A percentile compares a stretch with the other conserved stretches of the same genome.
These are phyloP conservation scores for Rutstroemia sp. DNA, from an alignment of 2,329 filamentous ascomycete species.

Conservation along the genomic window DNA sequence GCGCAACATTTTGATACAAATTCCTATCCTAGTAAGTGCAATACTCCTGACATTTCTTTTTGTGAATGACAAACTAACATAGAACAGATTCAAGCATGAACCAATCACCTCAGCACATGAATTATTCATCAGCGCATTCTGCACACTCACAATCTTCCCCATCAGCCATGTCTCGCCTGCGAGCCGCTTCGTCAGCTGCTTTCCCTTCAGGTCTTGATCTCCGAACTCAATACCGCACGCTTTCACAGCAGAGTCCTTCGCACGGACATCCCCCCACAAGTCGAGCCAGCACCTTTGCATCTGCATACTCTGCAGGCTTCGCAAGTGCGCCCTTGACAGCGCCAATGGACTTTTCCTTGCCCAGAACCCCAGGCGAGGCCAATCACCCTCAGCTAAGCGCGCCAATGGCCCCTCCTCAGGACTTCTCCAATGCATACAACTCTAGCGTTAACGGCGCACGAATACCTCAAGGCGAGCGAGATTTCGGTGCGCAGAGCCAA, in stretches of 20 bases:
- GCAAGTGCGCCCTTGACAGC: slow-evolving; percentile 47
- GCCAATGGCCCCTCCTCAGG: slow-evolving; percentile 44
- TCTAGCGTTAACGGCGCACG: slow-evolving; percentile 10
- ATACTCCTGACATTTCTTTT: slow-evolving; percentile 11
- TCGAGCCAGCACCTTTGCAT: slow-evolving; percentile 32
- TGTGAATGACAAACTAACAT: slow-evolving; percentile 21
- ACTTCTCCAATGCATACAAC: slow-evolving; percentile 34
- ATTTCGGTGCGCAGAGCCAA: slow-evolving; percentile 14
- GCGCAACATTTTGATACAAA: slow-evolving; percentile 43
- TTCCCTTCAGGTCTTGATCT: slow-evolving; percentile 40
- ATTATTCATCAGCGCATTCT: slow-evolving; percentile 39
- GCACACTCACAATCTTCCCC: slow-evolving; percentile 37
- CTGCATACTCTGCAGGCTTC: slow-evolving; percentile 41
- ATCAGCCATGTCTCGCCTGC: slow-evolving; percentile 37
- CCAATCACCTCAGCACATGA: slow-evolving; percentile 40
- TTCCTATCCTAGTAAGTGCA: slow-evolving; percentile 42
- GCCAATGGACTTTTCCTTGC: slow-evolving; percentile 44
- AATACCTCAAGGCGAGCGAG: slow-evolving; percentile 18
- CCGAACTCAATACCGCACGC: slow-evolving; percentile 37
- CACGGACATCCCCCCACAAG: slow-evolving; percentile 18
- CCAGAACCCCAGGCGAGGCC: slow-evolving; percentile 35
- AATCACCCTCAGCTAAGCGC: slow-evolving; percentile 44
- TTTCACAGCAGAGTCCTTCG: slow-evolving; percentile 26
- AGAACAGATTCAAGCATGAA: slow-evolving; percentile 39
- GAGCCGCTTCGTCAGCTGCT: slow-evolving; percentile 41